phyloP scores from a whole-genome alignment of 306 rosid genomes.

The Cercis canadensis region DNA sequence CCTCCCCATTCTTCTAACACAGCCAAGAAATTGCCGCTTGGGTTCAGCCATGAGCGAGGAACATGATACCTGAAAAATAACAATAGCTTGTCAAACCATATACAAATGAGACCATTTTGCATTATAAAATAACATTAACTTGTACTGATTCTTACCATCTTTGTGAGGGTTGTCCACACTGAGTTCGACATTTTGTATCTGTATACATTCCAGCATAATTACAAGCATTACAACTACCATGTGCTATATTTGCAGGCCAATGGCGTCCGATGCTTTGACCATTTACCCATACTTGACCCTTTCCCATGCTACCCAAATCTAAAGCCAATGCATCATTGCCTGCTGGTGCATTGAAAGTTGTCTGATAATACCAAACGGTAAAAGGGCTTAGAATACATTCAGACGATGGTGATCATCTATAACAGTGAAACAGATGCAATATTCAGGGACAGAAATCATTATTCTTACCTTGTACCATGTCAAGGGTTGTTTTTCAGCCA shows the following conservation, averaged over 20 bases:
- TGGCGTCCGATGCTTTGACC: constrained; percentile 93
- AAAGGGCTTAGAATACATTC: constrained; percentile 21
- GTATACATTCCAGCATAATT: constrained; percentile 74
- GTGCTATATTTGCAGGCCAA: constrained; percentile 80
- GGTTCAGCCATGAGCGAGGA: constrained; percentile 85
- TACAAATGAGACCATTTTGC: not conserved
- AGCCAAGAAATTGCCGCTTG: constrained; percentile 73
- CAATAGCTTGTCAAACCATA: not conserved
- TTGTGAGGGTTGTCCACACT: constrained; percentile 90
- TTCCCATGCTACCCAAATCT: constrained; percentile 96
- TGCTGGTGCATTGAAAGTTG: constrained; percentile 70
- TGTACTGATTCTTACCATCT: constrained; percentile 69
- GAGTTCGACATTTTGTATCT: constrained; percentile 67
- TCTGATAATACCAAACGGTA: constrained; percentile 49
- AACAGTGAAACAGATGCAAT: not conserved
- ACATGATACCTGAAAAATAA: constrained; percentile 79
- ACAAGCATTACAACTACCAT: constrained; percentile 67
- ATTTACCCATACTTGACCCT: constrained; percentile 93
- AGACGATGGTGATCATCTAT: not conserved
- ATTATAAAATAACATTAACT: not conserved
- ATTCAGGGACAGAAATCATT: constrained; percentile 1
- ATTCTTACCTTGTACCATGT: constrained; percentile 94
- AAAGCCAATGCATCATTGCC: constrained; percentile 85
- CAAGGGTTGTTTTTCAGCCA: constrained; percentile 72
- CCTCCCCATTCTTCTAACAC: constrained; percentile 97